A percentile compares a stretch with the other conserved stretches of the same genome.
Conservation (phyloP, 768 basidiomycete genomes). For the Coprinellus micaceus region DNA sequence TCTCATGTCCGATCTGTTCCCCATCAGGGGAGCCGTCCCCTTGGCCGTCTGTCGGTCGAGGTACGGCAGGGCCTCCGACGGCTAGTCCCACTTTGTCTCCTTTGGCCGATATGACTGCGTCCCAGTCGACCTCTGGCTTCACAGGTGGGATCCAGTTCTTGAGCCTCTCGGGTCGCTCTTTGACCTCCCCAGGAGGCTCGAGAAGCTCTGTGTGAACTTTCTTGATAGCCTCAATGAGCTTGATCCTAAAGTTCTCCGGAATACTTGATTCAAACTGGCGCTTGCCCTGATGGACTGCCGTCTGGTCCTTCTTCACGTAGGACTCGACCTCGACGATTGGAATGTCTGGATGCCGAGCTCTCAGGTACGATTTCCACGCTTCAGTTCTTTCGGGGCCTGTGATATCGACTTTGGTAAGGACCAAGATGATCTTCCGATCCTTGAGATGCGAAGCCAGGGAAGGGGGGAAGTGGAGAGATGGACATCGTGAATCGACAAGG, state of each 20-base stretch:
- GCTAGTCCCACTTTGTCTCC: conserved; percentile 41
- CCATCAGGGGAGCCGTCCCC: conserved; percentile 15
- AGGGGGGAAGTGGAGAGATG: conserved; percentile 79
- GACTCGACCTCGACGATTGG: conserved; percentile 75
- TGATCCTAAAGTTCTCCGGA: conserved; percentile 58
- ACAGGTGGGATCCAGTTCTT: conserved; percentile 65
- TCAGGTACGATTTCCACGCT: conserved; percentile 65
- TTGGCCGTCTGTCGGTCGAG: conserved; percentile 26
- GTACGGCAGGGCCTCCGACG: conserved; percentile 41
- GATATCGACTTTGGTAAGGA: conserved; percentile 88
- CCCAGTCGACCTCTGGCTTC: conserved; percentile 72
- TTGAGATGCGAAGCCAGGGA: conserved; percentile 68
- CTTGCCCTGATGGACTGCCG: conserved; percentile 41
- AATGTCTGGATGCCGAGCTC: conserved; percentile 46
- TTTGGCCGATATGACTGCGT: conserved; percentile 45
- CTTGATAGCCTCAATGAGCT: conserved; percentile 62
- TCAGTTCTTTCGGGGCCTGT: conserved; percentile 59
- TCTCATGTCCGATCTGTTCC: conserved; percentile 16
- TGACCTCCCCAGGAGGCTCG: conserved; percentile 60
- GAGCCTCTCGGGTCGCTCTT: conserved; percentile 43
- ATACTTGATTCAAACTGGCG: conserved; percentile 61
- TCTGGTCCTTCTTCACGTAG: conserved; percentile 53
- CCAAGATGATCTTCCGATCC: conserved; percentile 57
- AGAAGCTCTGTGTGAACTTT: conserved; percentile 65
- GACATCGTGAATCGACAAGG: conserved; percentile 87